Conservation (phyloP, 139 green algal genomes). For the Limnomonas spitsbergensis region DNA sequence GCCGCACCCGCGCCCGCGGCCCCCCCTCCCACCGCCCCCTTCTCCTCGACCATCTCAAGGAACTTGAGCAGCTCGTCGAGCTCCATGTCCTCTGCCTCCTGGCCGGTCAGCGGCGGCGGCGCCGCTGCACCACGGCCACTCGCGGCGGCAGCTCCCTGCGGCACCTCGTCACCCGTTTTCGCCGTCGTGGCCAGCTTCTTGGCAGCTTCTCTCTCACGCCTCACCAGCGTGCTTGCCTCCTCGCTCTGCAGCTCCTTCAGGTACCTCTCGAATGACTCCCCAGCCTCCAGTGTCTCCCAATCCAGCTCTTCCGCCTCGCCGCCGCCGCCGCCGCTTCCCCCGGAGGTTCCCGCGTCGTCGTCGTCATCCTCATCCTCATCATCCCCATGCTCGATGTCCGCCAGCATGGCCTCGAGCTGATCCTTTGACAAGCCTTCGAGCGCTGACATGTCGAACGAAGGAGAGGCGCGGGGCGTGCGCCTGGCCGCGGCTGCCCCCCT, state of each 20-base stretch:
- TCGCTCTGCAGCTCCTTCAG: conserved; percentile 27
- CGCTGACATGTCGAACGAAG: not conserved
- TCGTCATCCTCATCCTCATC: not conserved
- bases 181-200: not conserved
- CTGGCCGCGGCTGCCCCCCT: too few relatives aligned
- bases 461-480: too few relatives aligned
- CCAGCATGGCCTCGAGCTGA: not conserved
- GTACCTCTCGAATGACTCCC: conserved; percentile 33
- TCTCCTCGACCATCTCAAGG: conserved; percentile 37
- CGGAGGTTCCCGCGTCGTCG: too few relatives aligned
- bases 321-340: not conserved
- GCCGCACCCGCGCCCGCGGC: not conserved
- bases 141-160: not conserved
- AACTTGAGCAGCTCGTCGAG: conserved; percentile 25
- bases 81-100: conserved; percentile 27
- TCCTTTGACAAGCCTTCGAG: not conserved
- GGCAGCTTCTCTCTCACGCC: not conserved
- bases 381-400: not conserved
- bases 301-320: conserved; percentile 25
- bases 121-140: not conserved
- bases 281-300: conserved; percentile 27
- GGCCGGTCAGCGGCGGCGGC: not conserved
- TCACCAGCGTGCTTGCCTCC: conserved; percentile 6
- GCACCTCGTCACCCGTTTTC: not conserved
- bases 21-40: not conserved